phyloP scores from a whole-genome alignment of 139 green algal genomes.

The Chlorella sp. region DNA sequence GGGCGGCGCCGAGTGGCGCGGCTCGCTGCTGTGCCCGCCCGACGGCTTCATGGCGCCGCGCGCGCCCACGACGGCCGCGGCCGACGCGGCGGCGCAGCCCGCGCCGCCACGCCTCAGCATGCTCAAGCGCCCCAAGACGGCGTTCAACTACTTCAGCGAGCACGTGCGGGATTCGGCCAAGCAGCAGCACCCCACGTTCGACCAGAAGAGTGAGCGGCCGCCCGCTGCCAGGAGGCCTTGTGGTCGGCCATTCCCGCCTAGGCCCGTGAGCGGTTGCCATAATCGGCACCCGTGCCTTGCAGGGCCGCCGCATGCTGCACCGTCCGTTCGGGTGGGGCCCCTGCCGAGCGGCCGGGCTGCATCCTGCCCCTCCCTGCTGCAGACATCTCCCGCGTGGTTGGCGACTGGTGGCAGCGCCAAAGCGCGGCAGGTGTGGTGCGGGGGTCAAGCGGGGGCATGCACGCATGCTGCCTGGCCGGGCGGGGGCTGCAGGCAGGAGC shows the following conservation, averaged over 20 bases:
- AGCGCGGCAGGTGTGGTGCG: not conserved
- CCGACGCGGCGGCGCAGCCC: not conserved
- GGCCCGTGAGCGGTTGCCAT: not conserved
- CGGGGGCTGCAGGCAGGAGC: no score
- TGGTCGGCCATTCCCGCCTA: not conserved
- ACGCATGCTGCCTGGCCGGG: no score
- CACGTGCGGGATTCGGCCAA: not conserved
- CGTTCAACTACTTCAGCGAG: conserved; percentile 20
- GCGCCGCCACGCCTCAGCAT: no score
- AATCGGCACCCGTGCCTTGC: not conserved
- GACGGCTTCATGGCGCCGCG: not conserved
- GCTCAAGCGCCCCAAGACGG: not conserved
- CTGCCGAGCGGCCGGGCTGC: not conserved
- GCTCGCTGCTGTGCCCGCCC: no score
- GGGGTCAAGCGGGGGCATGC: no score
- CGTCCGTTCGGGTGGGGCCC: not conserved
- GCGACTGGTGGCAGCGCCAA: not conserved
- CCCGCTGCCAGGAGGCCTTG: not conserved
- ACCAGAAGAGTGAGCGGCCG: conserved; percentile 1
- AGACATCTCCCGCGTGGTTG: not conserved
- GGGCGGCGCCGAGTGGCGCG: no score
- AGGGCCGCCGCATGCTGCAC: not conserved
- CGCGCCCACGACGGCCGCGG: not conserved
- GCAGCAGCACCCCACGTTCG: not conserved
- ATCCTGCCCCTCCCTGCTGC: not conserved